Percentiles rank a stretch among this genome's conserved stretches.
These are phyloP conservation scores for Fraxinus albicans DNA, from an alignment of 305 asterid species.

Conservation along the genomic window DNA sequence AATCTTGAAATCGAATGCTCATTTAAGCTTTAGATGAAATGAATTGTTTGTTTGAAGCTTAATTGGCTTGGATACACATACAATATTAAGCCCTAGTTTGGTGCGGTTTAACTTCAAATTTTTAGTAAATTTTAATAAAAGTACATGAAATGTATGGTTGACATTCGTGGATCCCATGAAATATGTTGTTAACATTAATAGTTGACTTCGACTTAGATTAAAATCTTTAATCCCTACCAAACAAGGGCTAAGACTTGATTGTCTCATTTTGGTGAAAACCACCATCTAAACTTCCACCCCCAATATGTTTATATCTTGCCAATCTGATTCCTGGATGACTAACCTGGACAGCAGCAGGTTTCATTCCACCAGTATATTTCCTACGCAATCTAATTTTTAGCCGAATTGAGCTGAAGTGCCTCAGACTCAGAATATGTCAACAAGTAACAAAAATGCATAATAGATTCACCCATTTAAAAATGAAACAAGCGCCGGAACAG, in stretches of 20 bases:
- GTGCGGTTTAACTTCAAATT: too few relatives aligned
- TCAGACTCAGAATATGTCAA: background rate
- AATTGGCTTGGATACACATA: too few relatives aligned
- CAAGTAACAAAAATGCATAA: conserved; percentile 1
- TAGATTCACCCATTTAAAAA: conserved; percentile 5
- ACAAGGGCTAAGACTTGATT: too few relatives aligned
- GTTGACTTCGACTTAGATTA: too few relatives aligned
- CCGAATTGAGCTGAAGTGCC: background rate
- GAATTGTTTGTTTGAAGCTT: background rate
- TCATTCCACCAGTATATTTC: background rate
- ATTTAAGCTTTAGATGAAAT: too few relatives aligned
- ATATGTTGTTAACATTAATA: too few relatives aligned
- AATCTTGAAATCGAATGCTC: too few relatives aligned
- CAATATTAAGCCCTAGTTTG: too few relatives aligned
- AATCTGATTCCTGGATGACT: conserved; percentile 1
- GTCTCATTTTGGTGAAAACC: background rate
- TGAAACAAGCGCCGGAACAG: background rate
- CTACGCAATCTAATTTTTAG: conserved; percentile 1
- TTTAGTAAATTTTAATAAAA: too few relatives aligned
- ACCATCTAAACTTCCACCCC: background rate
- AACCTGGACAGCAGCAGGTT: background rate
- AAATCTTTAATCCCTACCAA: too few relatives aligned
- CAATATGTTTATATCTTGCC: background rate
- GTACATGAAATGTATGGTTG: too few relatives aligned
- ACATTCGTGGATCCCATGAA: too few relatives aligned